phyloP scores from a whole-genome alignment of 148 eudicot species.

The Vaccinium myrtillus region DNA sequence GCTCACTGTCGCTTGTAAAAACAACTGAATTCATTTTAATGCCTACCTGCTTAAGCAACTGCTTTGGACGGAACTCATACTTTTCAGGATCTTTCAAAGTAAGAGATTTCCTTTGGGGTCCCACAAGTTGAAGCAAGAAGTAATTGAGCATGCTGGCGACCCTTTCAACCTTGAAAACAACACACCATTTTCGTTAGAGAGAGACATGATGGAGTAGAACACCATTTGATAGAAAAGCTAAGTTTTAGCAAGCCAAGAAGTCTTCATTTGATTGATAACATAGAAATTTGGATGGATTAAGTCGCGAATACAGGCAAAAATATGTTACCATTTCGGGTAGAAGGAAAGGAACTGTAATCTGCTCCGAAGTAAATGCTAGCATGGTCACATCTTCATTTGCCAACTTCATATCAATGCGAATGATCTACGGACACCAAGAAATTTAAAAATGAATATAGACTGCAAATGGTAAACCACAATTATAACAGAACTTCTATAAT shows the following conservation, averaged over 20 bases:
- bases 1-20: background rate
- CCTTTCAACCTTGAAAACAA: constrained; percentile 80
- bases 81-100: constrained; percentile 94
- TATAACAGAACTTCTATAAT: background rate
- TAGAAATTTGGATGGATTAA: background rate
- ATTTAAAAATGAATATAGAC: background rate
- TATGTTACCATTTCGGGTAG: constrained; percentile 84
- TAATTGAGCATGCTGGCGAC: constrained; percentile 98
- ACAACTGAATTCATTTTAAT: background rate
- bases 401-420: constrained; percentile 92
- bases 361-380: constrained; percentile 94
- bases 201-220: background rate
- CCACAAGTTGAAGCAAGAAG: constrained; percentile 90
- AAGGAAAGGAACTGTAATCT: constrained; percentile 84
- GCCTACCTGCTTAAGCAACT: constrained; percentile 87
- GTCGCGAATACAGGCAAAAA: background rate
- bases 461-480: background rate
- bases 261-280: background rate
- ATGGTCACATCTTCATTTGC: constrained; percentile 95
- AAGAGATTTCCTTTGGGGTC: constrained; percentile 93
- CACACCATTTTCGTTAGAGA: background rate
- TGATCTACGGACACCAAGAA: constrained; percentile 55
- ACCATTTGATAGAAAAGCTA: no score
- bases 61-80: constrained; percentile 92
- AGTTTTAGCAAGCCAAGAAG: constrained; percentile 2